Evolutionary conservation across 2,329 filamentous ascomycete genomes (phyloP), one percentile per base, ranked within the genome.

Genomic region (Pseudopithomyces chartarum): DNA sequence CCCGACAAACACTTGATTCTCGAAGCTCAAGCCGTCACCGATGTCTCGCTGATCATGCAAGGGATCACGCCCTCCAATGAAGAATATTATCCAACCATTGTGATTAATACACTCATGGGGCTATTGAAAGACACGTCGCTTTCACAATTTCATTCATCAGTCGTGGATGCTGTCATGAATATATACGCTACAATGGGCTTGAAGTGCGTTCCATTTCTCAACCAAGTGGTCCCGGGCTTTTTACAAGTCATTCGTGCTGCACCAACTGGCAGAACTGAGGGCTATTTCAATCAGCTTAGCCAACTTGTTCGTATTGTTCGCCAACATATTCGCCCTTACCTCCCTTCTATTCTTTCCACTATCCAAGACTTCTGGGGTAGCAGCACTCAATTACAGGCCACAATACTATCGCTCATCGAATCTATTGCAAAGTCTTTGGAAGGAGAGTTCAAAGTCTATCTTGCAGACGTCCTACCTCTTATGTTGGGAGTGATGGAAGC

Each of bases 131-230:
- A 99, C 66, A 87, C 88, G 23, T 98, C 95, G 0, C 82, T 99
- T 4, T 86, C 89, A 12, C 91, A 96, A 69, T 94, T 97, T 67
- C 96, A 99, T 69, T 94, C 92, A 3, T 87, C 90, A 11, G 94
- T 98, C 13, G 95, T 99, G 50, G 95, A 98, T 74, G 95, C 95
- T 5, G 96, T 99, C 67, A 98, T 99, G 88, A 97, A 92, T 66
- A 99, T 99, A 57, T 99, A 99, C 78, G 91, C 95, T 66, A 99
- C 96, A 0, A 84, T 99, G 58, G 95, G 95, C 2, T 80, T 99
- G 66, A 97, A 98, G 73, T 99, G 95, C 73, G 94, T 99, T 8
- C 90, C 92, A 0, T 99, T 98, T 76, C 85, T 99, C 1, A 90
- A 91, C 58, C 90, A 95, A 58, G 97, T 99, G 59, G 91, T 99